Evolutionary conservation across 805 yeast species (phyloP), one percentile per base, ranked within the genome.

Genomic region (Cyberlindnera meyerae): DNA sequence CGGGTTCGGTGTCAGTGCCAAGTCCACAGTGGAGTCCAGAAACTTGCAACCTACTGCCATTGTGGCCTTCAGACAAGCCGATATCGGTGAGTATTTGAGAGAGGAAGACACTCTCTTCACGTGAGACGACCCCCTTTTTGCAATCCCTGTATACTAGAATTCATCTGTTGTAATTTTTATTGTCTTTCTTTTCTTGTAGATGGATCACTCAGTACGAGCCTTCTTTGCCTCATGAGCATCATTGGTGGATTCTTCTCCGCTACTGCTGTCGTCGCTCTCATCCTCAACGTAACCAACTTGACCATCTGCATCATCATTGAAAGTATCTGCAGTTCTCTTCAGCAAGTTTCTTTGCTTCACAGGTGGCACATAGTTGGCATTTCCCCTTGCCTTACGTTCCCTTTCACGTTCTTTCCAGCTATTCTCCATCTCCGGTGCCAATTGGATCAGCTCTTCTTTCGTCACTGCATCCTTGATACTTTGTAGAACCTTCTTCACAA

Each of bases 91-190:
- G 63, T 93, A 87, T 57, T 71, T 93, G 57, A 88, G 98, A 74
- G 97, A 93, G 55, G 98, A 93, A 70, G 97, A 93, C 62, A 87
- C 96, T 27, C 66, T 90, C 49, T 90, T 90, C 57, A 85, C 96
- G 18, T 88, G 13, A 34, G 18, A n/a, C 13, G 17, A 18, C 11
- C 18, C 18, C 7, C 18, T 15, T n/a, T 13, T 8, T 16, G 6
- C 11, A 7, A n/a, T 27, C 6, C 18, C 6, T 22, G 16, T 31
- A 22, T 31, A 22, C 5, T 14, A 18, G 11, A 7, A n/a, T n/a
- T n/a, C n/a, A n/a, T n/a, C n/a, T n/a, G n/a, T n/a, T n/a, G n/a
- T n/a, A n/a, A n/a, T n/a, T n/a, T n/a, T n/a, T n/a, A n/a, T n/a
- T n/a, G n/a, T n/a, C n/a, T n/a, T n/a, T n/a, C n/a, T n/a, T n/a